Evolutionary conservation across 2,329 filamentous ascomycete genomes (phyloP).

Genomic region (Calycina herbarum): DNA sequence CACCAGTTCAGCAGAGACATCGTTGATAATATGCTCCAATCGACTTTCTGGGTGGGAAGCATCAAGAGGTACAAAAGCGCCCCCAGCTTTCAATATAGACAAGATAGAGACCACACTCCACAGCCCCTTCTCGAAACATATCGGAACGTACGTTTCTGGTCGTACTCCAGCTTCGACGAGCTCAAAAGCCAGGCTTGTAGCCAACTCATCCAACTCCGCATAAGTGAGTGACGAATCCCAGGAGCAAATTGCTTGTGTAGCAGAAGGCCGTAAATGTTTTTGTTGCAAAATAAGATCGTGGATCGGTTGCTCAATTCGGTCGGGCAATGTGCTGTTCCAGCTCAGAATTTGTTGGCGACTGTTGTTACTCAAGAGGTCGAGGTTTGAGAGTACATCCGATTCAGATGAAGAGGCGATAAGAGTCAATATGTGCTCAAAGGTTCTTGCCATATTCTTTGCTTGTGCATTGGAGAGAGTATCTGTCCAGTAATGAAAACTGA

Average conservation of each 20-base stretch:
- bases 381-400: constrained; percentile 6
- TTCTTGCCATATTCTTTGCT: constrained; percentile 14
- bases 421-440: constrained; percentile 17
- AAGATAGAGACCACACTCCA: constrained; percentile 32
- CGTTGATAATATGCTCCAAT: constrained; percentile 18
- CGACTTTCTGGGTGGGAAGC: constrained; percentile 32
- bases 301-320: background rate
- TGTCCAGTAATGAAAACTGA: constrained; percentile 40
- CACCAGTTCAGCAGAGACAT: constrained; percentile 11
- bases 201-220: constrained; percentile 22
- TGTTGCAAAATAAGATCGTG: constrained; percentile 13
- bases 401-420: constrained; percentile 8
- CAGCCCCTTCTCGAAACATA: constrained; percentile 32
- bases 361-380: constrained; percentile 11
- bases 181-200: constrained; percentile 19
- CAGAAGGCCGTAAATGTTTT: background rate
- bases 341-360: constrained; percentile 14
- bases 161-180: constrained; percentile 23
- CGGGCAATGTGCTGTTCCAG: background rate
- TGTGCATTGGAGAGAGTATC: constrained; percentile 9
- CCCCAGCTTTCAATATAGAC: constrained; percentile 29
- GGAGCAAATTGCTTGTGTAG: background rate
- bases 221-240: constrained; percentile 21
- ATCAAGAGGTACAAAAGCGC: constrained; percentile 35
- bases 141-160: constrained; percentile 23